Base-by-base conservation (phyloP, 345 rosid species). In the Schrenkiella parvula region DNA sequence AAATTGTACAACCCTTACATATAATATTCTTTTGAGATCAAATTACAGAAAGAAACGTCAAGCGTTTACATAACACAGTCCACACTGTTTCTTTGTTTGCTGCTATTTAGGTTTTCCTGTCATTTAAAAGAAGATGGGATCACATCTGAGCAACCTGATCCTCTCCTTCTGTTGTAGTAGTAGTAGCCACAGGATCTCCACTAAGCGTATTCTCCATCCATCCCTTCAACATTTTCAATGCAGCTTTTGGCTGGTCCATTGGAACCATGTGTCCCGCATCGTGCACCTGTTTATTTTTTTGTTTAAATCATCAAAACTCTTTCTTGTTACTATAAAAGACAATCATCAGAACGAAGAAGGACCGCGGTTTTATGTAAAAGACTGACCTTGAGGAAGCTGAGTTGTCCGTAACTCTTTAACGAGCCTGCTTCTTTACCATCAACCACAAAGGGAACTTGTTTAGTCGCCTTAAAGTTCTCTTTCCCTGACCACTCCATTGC, bases 221-320 rank as follows among this genome's bases (percentile, higher is more conserved):
- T 66, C 89, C 80, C 82, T 57, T 88, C 78, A 95, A 82, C 99
- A 95, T 95, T 84, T 82, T 86, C 43, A 95, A 66, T 19, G 99
- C 71, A 73, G 87, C 97, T 84, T 87, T 84, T 0, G 98, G 98
- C 76, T 95, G 96, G 79, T 95, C 98, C 99, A 91, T 95, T 0
- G 99, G 99, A 73, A 91, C 96, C 99, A 95, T 91, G 80, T 95
- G 99, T 77, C 99, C 96, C 1, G 99, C 96, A 68, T 95, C 85
- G 2, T 79, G 91, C 47, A 91, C 96, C 96, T 95, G 83, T 70
- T 1, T 8, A 17, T 12, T 35, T 64, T 10, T 63, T 13, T 2
- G 19, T 60, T 67, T 53, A 8, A 12, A 69, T 47, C 57, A 60
- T 17, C 64, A 68, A 35, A 42, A 26, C 77, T 52, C 3, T 52